Evolutionary conservation across 208 protist genomes (phyloP), one percentile per base, ranked within the genome.

Genomic region (Wallacemonas sp.): DNA sequence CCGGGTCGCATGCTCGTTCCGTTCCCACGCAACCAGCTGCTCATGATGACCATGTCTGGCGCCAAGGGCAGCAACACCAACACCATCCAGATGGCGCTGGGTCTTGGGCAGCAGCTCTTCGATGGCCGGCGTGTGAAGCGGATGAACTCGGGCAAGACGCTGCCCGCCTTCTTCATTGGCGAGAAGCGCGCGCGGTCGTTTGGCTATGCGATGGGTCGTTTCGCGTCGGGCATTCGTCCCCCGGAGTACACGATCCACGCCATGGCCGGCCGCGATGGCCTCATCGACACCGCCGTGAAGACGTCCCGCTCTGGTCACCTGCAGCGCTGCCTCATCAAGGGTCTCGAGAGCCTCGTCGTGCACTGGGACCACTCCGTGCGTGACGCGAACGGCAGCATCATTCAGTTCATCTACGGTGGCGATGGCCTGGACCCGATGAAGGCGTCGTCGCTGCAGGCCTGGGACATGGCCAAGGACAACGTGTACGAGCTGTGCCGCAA

Each of bases 231-330:
- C 57, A 96, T 99, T n/a, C 88, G 94, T 2, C 98, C 99, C 27
- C 93, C 98, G 47, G 96, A 99, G 79, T 99, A 99, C 81, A 99
- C 98, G 43, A 99, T 99, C 82, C 99, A 99, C 85, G 98, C 97
- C 78, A 99, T 99, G 98, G 99, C 99, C 24, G 99, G 99, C 58
- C 90, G 99, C 56, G 99, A 99, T 79, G 99, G 98, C 63, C 85
- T 99, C 3, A 98, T 99, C 70, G 99, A 99, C 87, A 99, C 99
- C 19, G 99, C 99, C 26, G 98, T 99, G 21, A 99, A 99, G 80
- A 99, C 99, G 24, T 93, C 96, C 8, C 96, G 93, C 71, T 99
- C 97, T 11, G 99, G 99, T n/a, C 99, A 99, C 70, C 80, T 99
- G 44, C 98, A 99, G 87, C 86, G 96, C 16, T 98, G 97, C 77